Evolutionary conservation across 331 rosid genomes (phyloP).

Genomic region (Cydonia oblonga): DNA sequence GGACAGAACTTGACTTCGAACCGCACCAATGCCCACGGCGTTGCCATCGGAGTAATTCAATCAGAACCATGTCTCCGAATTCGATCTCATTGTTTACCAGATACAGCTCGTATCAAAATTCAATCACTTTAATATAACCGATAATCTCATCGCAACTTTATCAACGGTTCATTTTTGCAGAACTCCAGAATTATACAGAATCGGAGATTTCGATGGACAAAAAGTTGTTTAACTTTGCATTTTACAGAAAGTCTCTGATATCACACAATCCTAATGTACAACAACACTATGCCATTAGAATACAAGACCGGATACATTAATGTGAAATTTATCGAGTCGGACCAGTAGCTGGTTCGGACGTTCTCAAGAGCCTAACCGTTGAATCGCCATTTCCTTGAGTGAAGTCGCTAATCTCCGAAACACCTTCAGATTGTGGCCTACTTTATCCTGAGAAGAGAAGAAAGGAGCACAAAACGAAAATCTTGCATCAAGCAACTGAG

Average conservation of each 20-base stretch:
- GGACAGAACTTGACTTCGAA: constrained; percentile 19
- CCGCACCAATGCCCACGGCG: constrained; percentile 26
- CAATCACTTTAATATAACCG: not conserved
- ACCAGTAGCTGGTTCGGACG: not conserved
- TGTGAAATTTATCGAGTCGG: not conserved
- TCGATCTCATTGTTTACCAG: not conserved
- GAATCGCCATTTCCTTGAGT: constrained; percentile 65
- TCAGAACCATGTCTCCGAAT: constrained; percentile 21
- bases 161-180: not conserved
- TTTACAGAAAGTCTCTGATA: no score
- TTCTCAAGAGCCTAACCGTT: constrained; percentile 34
- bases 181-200: not conserved
- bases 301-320: not conserved
- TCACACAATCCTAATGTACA: not conserved
- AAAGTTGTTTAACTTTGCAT: no score
- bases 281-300: not conserved
- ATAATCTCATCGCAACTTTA: not conserved
- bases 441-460: constrained; percentile 46
- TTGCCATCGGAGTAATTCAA: constrained; percentile 17
- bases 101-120: not conserved
- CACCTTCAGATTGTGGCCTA: constrained; percentile 76
- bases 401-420: constrained; percentile 69
- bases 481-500: not conserved
- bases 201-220: no score
- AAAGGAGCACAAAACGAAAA: not conserved